phyloP scores from a whole-genome alignment of 768 basidiomycete species.

The Gloeopeniophorella convolvens region DNA sequence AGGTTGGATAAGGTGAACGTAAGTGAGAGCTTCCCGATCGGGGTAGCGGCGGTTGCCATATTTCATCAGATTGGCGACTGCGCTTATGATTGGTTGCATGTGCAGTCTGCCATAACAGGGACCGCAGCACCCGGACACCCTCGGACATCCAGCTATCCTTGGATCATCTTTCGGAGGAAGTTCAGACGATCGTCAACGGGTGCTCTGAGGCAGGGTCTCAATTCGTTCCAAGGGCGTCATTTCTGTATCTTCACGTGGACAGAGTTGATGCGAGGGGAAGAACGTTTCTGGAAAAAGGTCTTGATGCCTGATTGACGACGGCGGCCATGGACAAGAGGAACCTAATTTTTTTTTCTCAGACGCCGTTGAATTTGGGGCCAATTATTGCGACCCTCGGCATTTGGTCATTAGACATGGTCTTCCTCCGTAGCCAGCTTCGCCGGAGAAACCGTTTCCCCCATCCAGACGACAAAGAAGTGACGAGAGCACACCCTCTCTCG shows the following conservation, averaged over 20 bases:
- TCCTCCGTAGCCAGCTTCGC: too few relatives aligned
- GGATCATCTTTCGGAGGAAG: too few relatives aligned
- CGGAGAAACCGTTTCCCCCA: too few relatives aligned
- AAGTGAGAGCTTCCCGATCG: background rate
- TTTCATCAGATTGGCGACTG: background rate
- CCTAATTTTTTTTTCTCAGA: background rate
- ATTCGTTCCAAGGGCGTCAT: too few relatives aligned
- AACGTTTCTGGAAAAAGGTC: background rate
- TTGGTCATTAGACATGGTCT: background rate
- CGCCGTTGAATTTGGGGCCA: conserved; percentile 5
- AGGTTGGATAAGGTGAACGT: background rate
- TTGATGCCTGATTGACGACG: background rate
- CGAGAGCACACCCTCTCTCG: background rate
- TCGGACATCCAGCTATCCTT: too few relatives aligned
- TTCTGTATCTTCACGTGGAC: too few relatives aligned
- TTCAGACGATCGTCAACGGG: too few relatives aligned
- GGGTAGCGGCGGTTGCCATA: background rate
- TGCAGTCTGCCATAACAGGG: too few relatives aligned
- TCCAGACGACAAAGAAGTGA: too few relatives aligned
- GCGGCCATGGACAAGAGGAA: too few relatives aligned
- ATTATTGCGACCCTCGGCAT: background rate
- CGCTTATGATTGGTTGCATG: background rate
- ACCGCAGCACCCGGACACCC: too few relatives aligned
- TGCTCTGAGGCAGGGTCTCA: too few relatives aligned
- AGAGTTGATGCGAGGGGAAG: background rate